Evolutionary conservation across 192 early-diverging fungal genomes (phyloP), one percentile per base, ranked within the genome.

Genomic region (Ambispora gerdemannii): DNA sequence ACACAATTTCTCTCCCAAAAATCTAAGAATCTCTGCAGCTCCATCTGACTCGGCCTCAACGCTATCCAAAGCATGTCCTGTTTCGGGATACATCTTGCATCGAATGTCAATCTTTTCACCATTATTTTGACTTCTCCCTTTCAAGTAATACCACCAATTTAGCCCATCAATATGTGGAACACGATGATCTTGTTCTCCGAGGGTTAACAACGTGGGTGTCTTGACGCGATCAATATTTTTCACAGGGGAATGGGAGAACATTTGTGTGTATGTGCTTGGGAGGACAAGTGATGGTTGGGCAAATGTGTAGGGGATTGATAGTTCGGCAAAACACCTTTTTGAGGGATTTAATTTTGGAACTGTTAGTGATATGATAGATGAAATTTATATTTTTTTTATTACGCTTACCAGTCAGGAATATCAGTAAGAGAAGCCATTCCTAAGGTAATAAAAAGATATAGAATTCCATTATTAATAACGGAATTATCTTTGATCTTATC

Each of bases 271-370:
- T 4, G 77, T 73, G 20, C 83, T 82, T 1, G 84, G 83, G 20
- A 81, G 71, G 3, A 84, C 38, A 60, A 87, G 66, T 13, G 86
- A 75, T n/a, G 90, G 87, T 6, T 73, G 55, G 2, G 78, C 76
- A 50, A 89, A 84, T 24, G 80, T 67, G 7, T 43, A 90, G 0
- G 74, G 63, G 1, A 90, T 58, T 0, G 83, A 88, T n/a, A 82
- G 74, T 74, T 91, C 90, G 7, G 86, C 85, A 74, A 84, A 89
- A 50, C 82, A 83, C 90, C 91, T 92, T 66, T 92, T 86, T 6
- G 79, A 82, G 67, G 91, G 89, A 63, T 92, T 88, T n/a, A 83
- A 81, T 62, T 81, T 81, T 1, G 80, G 74, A 0, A 81, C 78
- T 72, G 85, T 83, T 24, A 81, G 64, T 10, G 62, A 71, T 17